A percentile compares a stretch with the other conserved stretches of the same genome.
phyloP scores from a whole-genome alignment of 1,284 basidiomycete genomes.

The Abortiporus biennis region DNA sequence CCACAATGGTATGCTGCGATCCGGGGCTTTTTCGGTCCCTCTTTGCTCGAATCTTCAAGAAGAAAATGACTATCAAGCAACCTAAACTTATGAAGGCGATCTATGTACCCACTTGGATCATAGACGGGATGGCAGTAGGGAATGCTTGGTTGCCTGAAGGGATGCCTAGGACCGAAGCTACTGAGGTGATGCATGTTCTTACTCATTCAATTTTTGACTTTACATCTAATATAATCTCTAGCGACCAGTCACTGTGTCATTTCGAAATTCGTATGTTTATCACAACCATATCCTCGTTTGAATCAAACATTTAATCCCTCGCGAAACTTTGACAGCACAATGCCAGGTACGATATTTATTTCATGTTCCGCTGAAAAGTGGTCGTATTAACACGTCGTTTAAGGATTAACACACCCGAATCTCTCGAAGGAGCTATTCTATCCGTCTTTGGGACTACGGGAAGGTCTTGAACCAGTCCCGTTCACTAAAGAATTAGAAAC shows the following conservation, averaged over 20 bases:
- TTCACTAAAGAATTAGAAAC: slow-evolving; percentile 26
- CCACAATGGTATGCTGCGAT: slow-evolving; percentile 17
- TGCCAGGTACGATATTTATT: background rate
- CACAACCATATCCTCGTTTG: slow-evolving; percentile 1
- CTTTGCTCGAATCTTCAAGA: slow-evolving; percentile 21
- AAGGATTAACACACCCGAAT: too few species aligned
- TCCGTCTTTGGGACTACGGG: too few species aligned
- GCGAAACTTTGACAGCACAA: background rate
- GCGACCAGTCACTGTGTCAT: slow-evolving; percentile 8
- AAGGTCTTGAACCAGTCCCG: slow-evolving; percentile 22
- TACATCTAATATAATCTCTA: slow-evolving; percentile 8
- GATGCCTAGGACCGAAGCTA: slow-evolving; percentile 12
- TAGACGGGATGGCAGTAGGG: slow-evolving; percentile 45
- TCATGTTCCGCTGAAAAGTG: too few species aligned
- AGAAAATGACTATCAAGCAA: too few species aligned
- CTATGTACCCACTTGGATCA: slow-evolving; percentile 58
- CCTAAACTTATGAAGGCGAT: slow-evolving; percentile 34
- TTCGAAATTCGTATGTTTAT: slow-evolving; percentile 13
- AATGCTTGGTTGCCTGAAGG: slow-evolving; percentile 19
- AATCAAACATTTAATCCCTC: too few species aligned
- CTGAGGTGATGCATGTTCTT: slow-evolving; percentile 3
- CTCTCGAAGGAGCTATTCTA: too few species aligned
- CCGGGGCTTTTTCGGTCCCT: slow-evolving; percentile 9
- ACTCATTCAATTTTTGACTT: background rate
- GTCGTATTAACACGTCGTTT: too few species aligned